These are phyloP conservation scores for Dothiorella sarmentorum DNA, from an alignment of 2,329 filamentous ascomycete species.

Conservation along the genomic window DNA sequence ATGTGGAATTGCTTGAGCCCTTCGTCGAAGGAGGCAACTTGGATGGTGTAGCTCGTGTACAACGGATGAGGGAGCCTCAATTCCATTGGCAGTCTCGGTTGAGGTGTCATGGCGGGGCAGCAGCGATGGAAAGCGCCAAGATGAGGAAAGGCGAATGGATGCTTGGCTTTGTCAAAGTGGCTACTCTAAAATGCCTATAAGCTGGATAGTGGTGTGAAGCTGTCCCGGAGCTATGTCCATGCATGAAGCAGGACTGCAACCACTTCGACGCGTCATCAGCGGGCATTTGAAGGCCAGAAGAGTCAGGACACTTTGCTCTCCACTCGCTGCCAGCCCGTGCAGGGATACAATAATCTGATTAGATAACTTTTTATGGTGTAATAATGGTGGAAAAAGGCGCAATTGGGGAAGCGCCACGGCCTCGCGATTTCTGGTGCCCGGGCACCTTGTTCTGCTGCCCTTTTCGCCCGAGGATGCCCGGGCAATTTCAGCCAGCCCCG, in stretches of 20 bases:
- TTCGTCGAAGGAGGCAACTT: not conserved
- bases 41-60: slow-evolving; percentile 30
- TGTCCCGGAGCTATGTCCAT: too few relatives aligned
- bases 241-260: too few relatives aligned
- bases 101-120: not conserved
- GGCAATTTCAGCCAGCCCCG: not conserved
- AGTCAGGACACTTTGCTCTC: too few relatives aligned
- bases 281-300: too few relatives aligned
- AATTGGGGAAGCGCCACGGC: not conserved
- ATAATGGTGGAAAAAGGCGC: not conserved
- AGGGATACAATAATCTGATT: not conserved
- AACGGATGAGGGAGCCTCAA: slow-evolving; percentile 39
- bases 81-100: not conserved
- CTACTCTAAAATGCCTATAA: too few relatives aligned
- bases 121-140: not conserved
- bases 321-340: too few relatives aligned
- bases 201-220: too few relatives aligned
- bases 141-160: too few relatives aligned
- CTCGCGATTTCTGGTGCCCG: not conserved
- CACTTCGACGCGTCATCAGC: too few relatives aligned
- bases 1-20: not conserved
- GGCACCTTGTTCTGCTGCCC: not conserved
- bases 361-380: not conserved
- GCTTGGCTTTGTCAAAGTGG: too few relatives aligned
- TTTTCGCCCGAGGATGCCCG: too few relatives aligned